phyloP scores from a whole-genome alignment of 768 basidiomycete species.

The Stropharia rugosoannulata region DNA sequence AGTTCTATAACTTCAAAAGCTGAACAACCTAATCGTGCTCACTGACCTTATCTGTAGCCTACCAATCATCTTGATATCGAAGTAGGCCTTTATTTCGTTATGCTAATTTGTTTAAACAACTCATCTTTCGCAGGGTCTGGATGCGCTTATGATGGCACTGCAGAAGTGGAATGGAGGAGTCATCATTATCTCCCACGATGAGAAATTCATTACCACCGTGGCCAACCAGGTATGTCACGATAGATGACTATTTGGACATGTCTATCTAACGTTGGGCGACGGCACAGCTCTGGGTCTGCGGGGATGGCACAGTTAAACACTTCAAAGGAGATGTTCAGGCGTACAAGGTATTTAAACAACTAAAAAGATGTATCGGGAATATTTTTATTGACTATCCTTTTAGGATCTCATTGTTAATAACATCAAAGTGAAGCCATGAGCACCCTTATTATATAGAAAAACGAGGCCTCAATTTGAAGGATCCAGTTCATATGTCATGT shows the following conservation, averaged over 20 bases:
- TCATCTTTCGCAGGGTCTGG: constrained; percentile 68
- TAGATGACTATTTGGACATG: neutral
- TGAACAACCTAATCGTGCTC: neutral
- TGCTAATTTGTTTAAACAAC: neutral
- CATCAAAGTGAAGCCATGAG: constrained; percentile 54
- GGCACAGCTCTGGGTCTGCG: constrained; percentile 87
- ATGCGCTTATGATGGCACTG: constrained; percentile 87
- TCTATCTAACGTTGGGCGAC: constrained; percentile 7
- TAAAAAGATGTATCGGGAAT: neutral
- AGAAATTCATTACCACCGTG: constrained; percentile 89
- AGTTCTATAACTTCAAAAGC: neutral
- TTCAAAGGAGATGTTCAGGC: constrained; percentile 89
- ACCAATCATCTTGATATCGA: constrained; percentile 97
- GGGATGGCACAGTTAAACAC: constrained; percentile 75
- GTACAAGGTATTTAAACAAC: constrained; percentile 68
- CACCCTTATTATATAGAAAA: neutral
- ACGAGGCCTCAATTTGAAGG: neutral
- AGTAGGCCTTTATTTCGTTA: constrained; percentile 32
- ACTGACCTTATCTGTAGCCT: constrained; percentile 46
- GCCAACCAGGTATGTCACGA: constrained; percentile 65
- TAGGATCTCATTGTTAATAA: constrained; percentile 77
- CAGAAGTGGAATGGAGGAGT: constrained; percentile 87
- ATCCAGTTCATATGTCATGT: neutral
- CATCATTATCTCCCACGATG: constrained; percentile 94
- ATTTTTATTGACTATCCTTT: neutral